Percentiles rank a stretch among this genome's conserved stretches.
Evolutionary conservation across 2,329 filamentous ascomycete species (phyloP).

Genomic region (Dryadomyces sulphureus): DNA sequence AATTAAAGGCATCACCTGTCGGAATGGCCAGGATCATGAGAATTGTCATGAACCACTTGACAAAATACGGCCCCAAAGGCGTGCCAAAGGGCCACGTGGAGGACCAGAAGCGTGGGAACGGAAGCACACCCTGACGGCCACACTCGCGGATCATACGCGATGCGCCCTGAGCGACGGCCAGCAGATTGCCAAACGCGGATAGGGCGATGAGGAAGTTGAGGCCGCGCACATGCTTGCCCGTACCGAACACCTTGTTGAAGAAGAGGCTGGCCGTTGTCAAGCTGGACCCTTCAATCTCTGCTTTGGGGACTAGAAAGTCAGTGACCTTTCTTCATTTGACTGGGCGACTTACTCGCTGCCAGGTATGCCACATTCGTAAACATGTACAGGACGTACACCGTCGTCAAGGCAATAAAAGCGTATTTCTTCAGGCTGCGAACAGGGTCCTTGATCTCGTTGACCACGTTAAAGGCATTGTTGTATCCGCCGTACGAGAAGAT

Average conservation of each 20-base stretch:
- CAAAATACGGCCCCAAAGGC: slow-evolving; percentile 39
- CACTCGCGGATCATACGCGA: slow-evolving; percentile 45
- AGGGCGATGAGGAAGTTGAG: slow-evolving; percentile 43
- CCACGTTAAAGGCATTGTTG: slow-evolving; percentile 43
- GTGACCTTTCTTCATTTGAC: background rate
- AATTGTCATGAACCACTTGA: slow-evolving; percentile 41
- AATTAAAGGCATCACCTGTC: slow-evolving; percentile 49
- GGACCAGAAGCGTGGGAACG: slow-evolving; percentile 43
- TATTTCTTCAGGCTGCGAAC: slow-evolving; percentile 17
- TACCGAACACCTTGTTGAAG: slow-evolving; percentile 42
- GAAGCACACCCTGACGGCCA: slow-evolving; percentile 42
- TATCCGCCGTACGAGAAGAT: slow-evolving; percentile 44
- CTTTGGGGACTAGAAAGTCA: background rate
- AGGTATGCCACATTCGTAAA: slow-evolving; percentile 47
- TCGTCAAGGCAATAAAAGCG: slow-evolving; percentile 30
- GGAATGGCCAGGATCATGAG: slow-evolving; percentile 47
- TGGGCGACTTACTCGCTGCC: slow-evolving; percentile 20
- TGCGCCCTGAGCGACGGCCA: slow-evolving; percentile 38
- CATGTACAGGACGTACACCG: slow-evolving; percentile 39
- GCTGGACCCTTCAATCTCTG: slow-evolving; percentile 32
- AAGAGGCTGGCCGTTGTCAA: slow-evolving; percentile 41
- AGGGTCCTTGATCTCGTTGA: slow-evolving; percentile 35
- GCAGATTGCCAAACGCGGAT: slow-evolving; percentile 42
- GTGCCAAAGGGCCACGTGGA: slow-evolving; percentile 49
- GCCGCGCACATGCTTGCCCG: slow-evolving; percentile 28